Conservation (phyloP, 2,329 filamentous ascomycete species). For the Aureobasidium sp. region DNA sequence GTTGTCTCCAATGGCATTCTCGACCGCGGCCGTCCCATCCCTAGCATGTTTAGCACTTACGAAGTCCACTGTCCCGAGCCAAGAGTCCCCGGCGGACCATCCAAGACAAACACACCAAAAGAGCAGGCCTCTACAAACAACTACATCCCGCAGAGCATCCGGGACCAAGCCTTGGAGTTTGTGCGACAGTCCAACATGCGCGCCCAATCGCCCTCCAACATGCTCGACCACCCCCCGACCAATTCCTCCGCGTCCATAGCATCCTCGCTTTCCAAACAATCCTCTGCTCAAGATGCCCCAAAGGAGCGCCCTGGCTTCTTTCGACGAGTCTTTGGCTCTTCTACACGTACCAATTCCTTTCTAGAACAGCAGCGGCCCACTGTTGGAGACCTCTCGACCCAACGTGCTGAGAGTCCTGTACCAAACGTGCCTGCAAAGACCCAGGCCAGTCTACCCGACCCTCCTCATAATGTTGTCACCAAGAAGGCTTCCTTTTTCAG, state of each 20-base stretch:
- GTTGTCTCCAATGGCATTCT: slow-evolving; percentile 31
- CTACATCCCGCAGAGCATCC: slow-evolving; percentile 34
- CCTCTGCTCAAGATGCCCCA: background rate
- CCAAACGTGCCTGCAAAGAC: background rate
- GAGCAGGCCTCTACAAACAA: slow-evolving; percentile 20
- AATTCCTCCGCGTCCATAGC: slow-evolving; percentile 31
- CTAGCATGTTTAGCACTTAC: slow-evolving; percentile 35
- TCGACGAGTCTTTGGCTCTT: slow-evolving; percentile 77
- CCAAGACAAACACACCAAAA: slow-evolving; percentile 37
- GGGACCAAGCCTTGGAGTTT: slow-evolving; percentile 41
- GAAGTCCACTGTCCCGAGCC: slow-evolving; percentile 58
- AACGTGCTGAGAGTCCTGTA: background rate
- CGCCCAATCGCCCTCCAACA: background rate
- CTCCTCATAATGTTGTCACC: slow-evolving; percentile 43
- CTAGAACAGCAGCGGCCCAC: slow-evolving; percentile 21
- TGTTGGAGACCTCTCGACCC: slow-evolving; percentile 5
- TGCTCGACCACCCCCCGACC: background rate
- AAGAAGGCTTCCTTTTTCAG: slow-evolving; percentile 96
- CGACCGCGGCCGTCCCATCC: slow-evolving; percentile 35
- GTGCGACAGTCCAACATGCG: slow-evolving; percentile 38
- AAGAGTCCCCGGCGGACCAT: slow-evolving; percentile 71
- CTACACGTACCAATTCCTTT: slow-evolving; percentile 42
- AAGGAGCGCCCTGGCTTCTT: slow-evolving; percentile 77
- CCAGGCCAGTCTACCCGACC: slow-evolving; percentile 8
- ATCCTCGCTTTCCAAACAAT: slow-evolving; percentile 21